Percentiles rank a stretch among this genome's conserved stretches.
These are phyloP conservation scores for Boletus eberwhitei DNA, from an alignment of 768 basidiomycete species.

Conservation along the genomic window DNA sequence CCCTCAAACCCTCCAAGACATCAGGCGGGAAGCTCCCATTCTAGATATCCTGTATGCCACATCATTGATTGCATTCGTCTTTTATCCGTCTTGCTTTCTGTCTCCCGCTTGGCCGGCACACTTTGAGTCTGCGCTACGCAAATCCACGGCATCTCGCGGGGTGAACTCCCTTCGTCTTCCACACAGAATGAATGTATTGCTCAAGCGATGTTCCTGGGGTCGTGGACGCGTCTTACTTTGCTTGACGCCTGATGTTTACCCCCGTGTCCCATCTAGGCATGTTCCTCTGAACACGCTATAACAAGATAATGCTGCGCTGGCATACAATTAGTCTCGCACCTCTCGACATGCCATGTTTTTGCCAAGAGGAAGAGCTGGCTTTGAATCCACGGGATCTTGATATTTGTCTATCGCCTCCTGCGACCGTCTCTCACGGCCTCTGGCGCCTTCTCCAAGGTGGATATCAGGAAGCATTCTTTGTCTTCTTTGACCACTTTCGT, in stretches of 20 bases:
- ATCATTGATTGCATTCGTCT: conserved; percentile 1
- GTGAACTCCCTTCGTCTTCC: background rate
- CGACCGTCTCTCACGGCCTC: background rate
- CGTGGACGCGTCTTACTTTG: background rate
- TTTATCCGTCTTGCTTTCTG: background rate
- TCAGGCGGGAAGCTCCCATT: conserved; percentile 53
- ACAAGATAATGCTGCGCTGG: background rate
- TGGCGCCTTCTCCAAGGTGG: background rate
- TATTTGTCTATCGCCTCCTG: too few species aligned
- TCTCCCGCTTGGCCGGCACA: background rate
- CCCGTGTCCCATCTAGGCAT: background rate
- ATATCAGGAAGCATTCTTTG: background rate
- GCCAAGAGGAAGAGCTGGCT: background rate
- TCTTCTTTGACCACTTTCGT: background rate
- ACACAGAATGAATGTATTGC: background rate
- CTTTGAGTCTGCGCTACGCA: background rate
- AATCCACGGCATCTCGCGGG: background rate
- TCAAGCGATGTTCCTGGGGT: background rate
- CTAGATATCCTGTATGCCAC: conserved; percentile 34
- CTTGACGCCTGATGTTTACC: background rate
- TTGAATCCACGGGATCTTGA: too few species aligned
- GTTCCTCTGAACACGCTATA: too few species aligned
- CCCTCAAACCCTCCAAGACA: conserved; percentile 54
- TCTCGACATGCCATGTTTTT: background rate
- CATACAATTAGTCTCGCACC: background rate